A percentile compares a stretch with the other conserved stretches of the same genome.
These are phyloP conservation scores for Xylaria palmicola DNA, from an alignment of 495 filamentous ascomycete species.

Conservation along the genomic window DNA sequence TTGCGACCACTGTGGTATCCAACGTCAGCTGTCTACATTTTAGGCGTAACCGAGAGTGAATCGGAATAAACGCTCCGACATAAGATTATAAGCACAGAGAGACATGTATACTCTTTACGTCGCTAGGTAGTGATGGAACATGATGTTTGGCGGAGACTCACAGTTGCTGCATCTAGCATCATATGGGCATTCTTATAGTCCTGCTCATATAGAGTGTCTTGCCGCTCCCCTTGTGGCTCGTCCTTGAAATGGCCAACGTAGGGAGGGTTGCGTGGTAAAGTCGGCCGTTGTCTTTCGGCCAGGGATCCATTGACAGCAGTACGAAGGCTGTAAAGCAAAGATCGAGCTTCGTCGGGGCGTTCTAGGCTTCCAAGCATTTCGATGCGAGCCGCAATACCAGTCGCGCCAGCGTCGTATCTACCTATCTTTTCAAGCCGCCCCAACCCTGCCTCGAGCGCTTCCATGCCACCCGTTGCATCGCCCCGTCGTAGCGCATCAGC, in stretches of 20 bases:
- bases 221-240: neutral
- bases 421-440: neutral
- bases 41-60: too few relatives aligned
- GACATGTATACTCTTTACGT: neutral
- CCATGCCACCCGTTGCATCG: neutral
- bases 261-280: neutral
- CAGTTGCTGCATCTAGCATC: slow-evolving; percentile 5
- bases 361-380: slow-evolving; percentile 3
- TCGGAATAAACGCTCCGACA: too few relatives aligned
- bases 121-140: neutral
- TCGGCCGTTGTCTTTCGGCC: neutral
- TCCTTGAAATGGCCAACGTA: neutral
- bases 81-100: too few relatives aligned
- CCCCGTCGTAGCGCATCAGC: neutral
- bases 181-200: slow-evolving; percentile 1
- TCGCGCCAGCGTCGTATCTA: neutral
- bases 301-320: neutral
- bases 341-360: neutral
- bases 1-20: neutral
- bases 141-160: neutral
- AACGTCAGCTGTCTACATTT: neutral
- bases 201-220: slow-evolving; percentile 4
- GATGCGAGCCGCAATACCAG: neutral
- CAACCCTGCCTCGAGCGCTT: neutral
- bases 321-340: neutral